Conservation (phyloP, 192 early-diverging fungal species). For the Irineochytrium annulatum region DNA sequence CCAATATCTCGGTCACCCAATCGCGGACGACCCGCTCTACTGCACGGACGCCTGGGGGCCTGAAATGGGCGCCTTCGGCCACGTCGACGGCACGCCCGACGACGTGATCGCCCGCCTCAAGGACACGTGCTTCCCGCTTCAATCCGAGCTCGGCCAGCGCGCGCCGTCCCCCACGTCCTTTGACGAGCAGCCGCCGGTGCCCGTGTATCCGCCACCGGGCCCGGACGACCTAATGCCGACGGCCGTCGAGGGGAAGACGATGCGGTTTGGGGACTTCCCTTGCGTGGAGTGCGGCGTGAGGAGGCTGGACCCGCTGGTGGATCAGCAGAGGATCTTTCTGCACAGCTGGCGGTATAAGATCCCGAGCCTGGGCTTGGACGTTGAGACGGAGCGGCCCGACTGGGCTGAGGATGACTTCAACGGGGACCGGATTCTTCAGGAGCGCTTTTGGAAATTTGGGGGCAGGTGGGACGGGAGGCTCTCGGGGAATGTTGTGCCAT, state of each 20-base stretch:
- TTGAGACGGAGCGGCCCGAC: conserved; percentile 71
- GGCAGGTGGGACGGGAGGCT: conserved; percentile 40
- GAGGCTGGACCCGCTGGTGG: conserved; percentile 63
- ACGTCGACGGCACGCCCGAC: conserved; percentile 16
- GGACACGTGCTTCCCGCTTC: conserved; percentile 1
- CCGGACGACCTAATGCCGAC: background rate
- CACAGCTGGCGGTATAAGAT: conserved; percentile 85
- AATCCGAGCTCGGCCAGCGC: too few species aligned
- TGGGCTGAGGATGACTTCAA: conserved; percentile 68
- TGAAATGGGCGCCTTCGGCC: conserved; percentile 47
- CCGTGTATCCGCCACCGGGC: too few species aligned
- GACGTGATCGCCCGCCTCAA: conserved; percentile 14
- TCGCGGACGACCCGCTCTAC: conserved; percentile 95
- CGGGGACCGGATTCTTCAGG: conserved; percentile 29
- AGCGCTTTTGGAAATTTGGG: conserved; percentile 47
- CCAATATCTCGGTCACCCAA: conserved; percentile 86
- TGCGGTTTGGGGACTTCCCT: conserved; percentile 7
- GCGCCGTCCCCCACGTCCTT: background rate
- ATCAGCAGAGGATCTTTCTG: conserved; percentile 82
- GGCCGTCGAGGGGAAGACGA: background rate
- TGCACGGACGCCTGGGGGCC: conserved; percentile 69
- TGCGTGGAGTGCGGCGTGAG: conserved; percentile 62
- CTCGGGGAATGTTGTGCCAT: conserved; percentile 12
- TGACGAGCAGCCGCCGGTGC: conserved; percentile 3
- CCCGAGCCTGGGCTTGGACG: conserved; percentile 63